Base-by-base conservation (phyloP, 73 alveolate genomes). In the Halteria grandinella region DNA sequence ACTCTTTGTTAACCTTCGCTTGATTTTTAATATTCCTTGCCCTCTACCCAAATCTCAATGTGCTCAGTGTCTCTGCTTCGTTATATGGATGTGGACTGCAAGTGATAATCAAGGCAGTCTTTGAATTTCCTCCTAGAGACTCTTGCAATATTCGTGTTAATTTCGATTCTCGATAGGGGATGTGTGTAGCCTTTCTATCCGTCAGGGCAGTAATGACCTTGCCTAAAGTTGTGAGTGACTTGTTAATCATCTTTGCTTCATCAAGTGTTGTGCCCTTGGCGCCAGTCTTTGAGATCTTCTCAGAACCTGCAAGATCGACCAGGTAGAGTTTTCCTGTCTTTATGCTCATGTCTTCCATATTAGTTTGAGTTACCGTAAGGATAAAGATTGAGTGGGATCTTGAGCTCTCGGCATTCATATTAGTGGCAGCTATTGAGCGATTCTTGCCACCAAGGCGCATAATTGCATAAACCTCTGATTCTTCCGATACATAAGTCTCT, bases 231-330 rank as follows among this genome's bases (percentile, higher is more conserved):
- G 91, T 62, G 28, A 91, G 74, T 10, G 91, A 64, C 64, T 89
- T 76, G 62, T 91, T 91, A 21, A 91, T 91, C 25, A 55, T 91
- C 54, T 78, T 85, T 14, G 95, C 98, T 85, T 91, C 98, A 69
- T 84, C 93, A 10, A 89, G 74, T 8, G 91, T 83, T 10, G 43
- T 58, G 43, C 94, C 95, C 23, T 55, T 86, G 23, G 95, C 97
- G 7, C 95, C 95, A 41, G 95, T 94, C 83, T 94, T 94, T 14
- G 97, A 55, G 28, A 94, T 83, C 72, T 91, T 94, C 73, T 94
- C 98, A 47, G 96, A 85, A 41, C 98, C 98, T 31, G 96, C 98
- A 17, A 94, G 70, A 80, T 94, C 98, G 11, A 94, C 98, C 43
- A 94, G 82, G 70, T 91, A 91, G 27, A 94, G 74, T 43, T 83